Base-by-base conservation (phyloP, 2,329 filamentous ascomycete genomes). In the Diplocarpon rosae region DNA sequence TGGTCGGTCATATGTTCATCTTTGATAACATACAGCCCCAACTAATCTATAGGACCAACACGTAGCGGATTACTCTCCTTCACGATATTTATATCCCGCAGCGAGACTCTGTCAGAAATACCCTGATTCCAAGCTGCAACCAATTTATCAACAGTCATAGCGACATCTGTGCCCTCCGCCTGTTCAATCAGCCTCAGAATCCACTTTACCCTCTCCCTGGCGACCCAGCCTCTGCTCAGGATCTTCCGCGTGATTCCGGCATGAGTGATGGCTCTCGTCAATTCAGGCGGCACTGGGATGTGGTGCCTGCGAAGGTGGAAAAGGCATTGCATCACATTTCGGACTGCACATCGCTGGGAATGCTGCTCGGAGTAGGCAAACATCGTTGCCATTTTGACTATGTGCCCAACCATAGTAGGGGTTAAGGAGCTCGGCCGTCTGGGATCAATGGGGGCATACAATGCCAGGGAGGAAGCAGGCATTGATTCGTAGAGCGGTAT, bases 251-350 rank as follows among this genome's bases (percentile, higher is more conserved):
- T 53, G 13, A 62, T 50, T 2, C 47, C 54, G 7, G 52, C 34
- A 30, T 53, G 41, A 7, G 40, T 48, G 10, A 62, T 31, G 1
- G 53, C 52, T 35, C 48, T 54, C 3, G 55, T 47, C 17, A 62
- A 28, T 11, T 52, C 43, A 2, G 46, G 40, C 2, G 48, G 42
- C 13, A 56, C 43, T 3, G 48, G 43, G 5, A 47, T 51, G 2
- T 45, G 30, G 30, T 59, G 54, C 11, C 45, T 42, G 8, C 50
- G 50, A 6, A 62, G 40, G 45, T 56, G 53, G 24, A 45, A 41
- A 12, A 55, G 37, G 39, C 57, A 61, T 39, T 54, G 53, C 29
- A 37, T 39, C 15, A 62, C 52, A 43, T 57, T 56, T 8, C 57
- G 52, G n/a, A 61, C 37, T 12, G 54, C 52, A 12, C 48, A 45